Percentiles rank a stretch among this genome's conserved stretches.
Evolutionary conservation across 1,139 yeast species (phyloP).

Genomic region (Petasospora rhodanensis): DNA sequence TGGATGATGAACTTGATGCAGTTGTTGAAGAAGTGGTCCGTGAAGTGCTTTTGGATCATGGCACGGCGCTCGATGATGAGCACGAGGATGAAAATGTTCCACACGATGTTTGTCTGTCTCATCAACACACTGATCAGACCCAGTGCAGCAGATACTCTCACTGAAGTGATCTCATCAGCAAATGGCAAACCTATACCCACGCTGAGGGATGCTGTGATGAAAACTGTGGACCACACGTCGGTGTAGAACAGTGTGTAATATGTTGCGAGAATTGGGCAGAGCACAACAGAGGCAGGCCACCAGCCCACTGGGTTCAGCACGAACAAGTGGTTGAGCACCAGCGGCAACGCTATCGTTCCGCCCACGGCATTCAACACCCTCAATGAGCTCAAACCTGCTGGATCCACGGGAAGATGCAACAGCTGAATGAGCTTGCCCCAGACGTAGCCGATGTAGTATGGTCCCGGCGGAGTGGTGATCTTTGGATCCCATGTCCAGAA

Average conservation of each 20-base stretch:
- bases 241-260: slow-evolving; percentile 83
- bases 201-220: slow-evolving; percentile 50
- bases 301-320: slow-evolving; percentile 37
- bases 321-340: slow-evolving; percentile 33
- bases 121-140: slow-evolving; percentile 63
- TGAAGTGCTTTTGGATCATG: slow-evolving; percentile 35
- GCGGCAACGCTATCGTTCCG: slow-evolving; percentile 51
- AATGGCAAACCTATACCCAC: slow-evolving; percentile 33
- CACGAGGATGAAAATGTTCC: slow-evolving; percentile 67
- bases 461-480: slow-evolving; percentile 96
- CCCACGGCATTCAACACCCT: slow-evolving; percentile 63
- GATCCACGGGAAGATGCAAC: slow-evolving; percentile 29
- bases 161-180: slow-evolving; percentile 30
- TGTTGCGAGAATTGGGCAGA: slow-evolving; percentile 68
- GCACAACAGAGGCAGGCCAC: slow-evolving; percentile 44
- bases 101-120: slow-evolving; percentile 86
- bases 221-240: slow-evolving; percentile 84
- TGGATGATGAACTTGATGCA: slow-evolving; percentile 34
- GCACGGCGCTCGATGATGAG: slow-evolving; percentile 51
- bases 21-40: slow-evolving; percentile 32
- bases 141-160: slow-evolving; percentile 38
- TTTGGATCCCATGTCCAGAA: slow-evolving; percentile 77
- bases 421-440: slow-evolving; percentile 33
- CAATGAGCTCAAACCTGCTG: slow-evolving; percentile 38
- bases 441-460: slow-evolving; percentile 60